Base-by-base conservation (phyloP, 331 rosid species). In the Quercus lobata region DNA sequence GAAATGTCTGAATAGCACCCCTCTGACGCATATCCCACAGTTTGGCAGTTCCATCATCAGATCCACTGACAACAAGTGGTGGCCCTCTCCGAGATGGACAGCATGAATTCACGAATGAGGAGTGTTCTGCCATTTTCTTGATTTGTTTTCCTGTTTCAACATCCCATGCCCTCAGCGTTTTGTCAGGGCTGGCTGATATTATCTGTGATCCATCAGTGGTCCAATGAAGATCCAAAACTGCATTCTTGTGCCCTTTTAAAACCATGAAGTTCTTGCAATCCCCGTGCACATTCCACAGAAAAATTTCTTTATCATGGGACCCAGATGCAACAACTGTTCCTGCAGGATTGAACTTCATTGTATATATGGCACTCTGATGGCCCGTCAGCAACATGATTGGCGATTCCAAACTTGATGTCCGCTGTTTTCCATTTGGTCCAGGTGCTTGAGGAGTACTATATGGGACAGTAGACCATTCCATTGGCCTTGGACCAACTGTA, bases 11-110 rank as follows among this genome's bases (percentile, higher is more conserved):
- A 87, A 95, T 91, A 62, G 99, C 94, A 55, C 99, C 99, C 83
- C 94, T 85, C 79, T 92, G 96, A 78, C 97, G 96, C 99, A 95
- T 95, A 75, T 95, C 99, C 99, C 99, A 95, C 57, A 95, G 85
- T 82, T 90, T 92, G 12, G 99, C 96, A 75, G 99, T 91, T 84
- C 99, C 97, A 73, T 95, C 99, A 71, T 95, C 97, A 5, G 97
- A 93, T 66, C 99, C 97, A 61, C 97, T 95, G 75, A 93, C 96
- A 77, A 95, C 85, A 62, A 95, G 97, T 55, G 97, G 97, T 0
- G 92, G 99, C 6, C 97, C 97, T 79, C 97, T 91, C 16, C 96
- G 90, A 4, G 97, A 86, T 74, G 99, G 97, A 79, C 97, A 93
- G 54, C 99, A 95, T 2, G 97, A 85, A 81, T 95, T 95, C 77